These are phyloP conservation scores for Colletotrichum horii DNA, from an alignment of 2,329 filamentous ascomycete species.

Conservation along the genomic window DNA sequence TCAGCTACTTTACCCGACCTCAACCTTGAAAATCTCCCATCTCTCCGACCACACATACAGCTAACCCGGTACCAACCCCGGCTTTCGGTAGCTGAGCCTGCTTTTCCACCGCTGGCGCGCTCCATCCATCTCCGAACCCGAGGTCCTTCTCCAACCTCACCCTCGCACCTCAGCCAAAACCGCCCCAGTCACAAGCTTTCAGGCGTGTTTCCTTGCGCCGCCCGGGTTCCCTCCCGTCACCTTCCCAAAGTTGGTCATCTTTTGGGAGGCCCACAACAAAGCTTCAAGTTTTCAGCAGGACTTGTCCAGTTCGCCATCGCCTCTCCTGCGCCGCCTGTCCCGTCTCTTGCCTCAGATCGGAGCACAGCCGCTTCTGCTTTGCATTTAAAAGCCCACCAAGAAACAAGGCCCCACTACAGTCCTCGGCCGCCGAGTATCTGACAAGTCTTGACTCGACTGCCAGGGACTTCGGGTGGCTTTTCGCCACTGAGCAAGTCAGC, in stretches of 20 bases:
- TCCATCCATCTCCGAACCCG: conserved; percentile 6
- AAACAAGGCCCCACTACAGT: conserved; percentile 7
- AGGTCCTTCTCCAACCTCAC: conserved; percentile 5
- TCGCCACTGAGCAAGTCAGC: conserved; percentile 24
- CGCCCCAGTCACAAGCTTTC: conserved; percentile 18
- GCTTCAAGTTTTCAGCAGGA: background rate
- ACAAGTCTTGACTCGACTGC: conserved; percentile 22
- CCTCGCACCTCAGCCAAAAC: background rate
- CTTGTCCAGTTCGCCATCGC: background rate
- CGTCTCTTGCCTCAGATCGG: background rate
- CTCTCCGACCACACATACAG: background rate
- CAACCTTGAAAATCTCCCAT: background rate
- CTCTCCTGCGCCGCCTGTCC: background rate
- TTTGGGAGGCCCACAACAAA: background rate
- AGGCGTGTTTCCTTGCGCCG: background rate
- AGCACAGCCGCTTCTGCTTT: conserved; percentile 17
- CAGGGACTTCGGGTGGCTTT: conserved; percentile 19
- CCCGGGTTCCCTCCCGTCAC: conserved; percentile 5
- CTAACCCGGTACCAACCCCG: conserved; percentile 15
- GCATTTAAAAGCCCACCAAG: conserved; percentile 10
- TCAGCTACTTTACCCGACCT: background rate
- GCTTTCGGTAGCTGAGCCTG: conserved; percentile 5
- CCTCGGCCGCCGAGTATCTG: conserved; percentile 19
- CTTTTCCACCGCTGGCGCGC: conserved; percentile 4
- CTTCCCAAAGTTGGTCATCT: background rate